Evolutionary conservation across 202 grass and related monocot genomes (phyloP).

Genomic region (Schoenoplectus triqueter): DNA sequence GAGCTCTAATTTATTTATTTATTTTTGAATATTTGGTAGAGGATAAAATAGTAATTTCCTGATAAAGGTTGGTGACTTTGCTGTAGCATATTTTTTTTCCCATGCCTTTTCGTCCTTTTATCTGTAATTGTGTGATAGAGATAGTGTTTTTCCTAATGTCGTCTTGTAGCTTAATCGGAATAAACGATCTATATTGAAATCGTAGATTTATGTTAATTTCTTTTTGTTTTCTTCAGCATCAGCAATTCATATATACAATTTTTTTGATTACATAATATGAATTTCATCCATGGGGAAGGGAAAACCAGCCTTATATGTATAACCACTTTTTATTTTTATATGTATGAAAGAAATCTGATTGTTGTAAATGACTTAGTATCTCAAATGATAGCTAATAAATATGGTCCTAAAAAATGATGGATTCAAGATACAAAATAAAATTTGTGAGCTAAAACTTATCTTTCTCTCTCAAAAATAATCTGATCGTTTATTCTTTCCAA

Average conservation of each 20-base stretch:
- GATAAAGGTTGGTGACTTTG: constrained; percentile 6
- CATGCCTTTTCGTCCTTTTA: background rate
- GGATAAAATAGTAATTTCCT: background rate
- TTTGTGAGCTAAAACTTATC: too few species aligned
- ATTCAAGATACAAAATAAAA: too few species aligned
- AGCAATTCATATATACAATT: background rate
- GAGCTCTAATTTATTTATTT: background rate
- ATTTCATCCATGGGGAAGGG: background rate
- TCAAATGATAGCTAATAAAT: too few species aligned
- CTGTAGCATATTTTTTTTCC: background rate
- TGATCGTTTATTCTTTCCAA: constrained; percentile 20
- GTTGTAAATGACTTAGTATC: too few species aligned
- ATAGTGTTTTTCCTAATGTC: background rate
- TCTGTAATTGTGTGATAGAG: background rate
- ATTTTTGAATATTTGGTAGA: background rate
- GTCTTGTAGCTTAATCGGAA: background rate
- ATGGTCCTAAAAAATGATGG: too few species aligned
- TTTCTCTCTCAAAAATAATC: background rate
- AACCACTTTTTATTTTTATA: background rate
- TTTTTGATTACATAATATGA: background rate
- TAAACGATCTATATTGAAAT: too few species aligned
- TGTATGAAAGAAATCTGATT: background rate
- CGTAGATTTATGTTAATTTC: background rate
- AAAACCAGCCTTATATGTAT: background rate
- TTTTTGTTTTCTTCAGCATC: background rate